Conservation (phyloP, 106 monocot genomes). For the Amphibolis antarctica region DNA sequence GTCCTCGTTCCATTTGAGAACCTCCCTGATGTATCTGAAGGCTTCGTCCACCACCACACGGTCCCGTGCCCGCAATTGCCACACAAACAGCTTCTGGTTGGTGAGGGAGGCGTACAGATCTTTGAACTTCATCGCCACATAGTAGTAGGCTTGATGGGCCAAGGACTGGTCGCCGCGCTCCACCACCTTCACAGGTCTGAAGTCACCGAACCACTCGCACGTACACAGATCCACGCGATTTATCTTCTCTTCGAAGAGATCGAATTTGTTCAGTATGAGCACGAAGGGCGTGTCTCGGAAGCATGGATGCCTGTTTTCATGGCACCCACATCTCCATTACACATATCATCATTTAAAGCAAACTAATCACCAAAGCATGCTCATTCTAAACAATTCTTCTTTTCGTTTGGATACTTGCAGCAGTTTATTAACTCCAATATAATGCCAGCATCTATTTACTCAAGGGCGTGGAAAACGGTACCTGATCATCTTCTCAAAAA, state of each 20-base stretch:
- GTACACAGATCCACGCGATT: conserved; percentile 23
- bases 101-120: conserved; percentile 57
- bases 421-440: too few relatives aligned
- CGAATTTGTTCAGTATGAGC: conserved; percentile 53
- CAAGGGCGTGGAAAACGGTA: conserved; percentile 17
- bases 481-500: conserved; percentile 79
- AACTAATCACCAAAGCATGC: not conserved
- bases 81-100: conserved; percentile 62
- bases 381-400: too few relatives aligned
- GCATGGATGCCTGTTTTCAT: conserved; percentile 57
- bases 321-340: not conserved
- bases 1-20: conserved; percentile 77
- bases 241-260: conserved; percentile 81
- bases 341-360: not conserved
- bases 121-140: conserved; percentile 81
- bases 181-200: conserved; percentile 51
- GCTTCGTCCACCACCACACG: conserved; percentile 54
- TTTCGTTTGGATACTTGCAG: too few relatives aligned
- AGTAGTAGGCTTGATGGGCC: conserved; percentile 78
- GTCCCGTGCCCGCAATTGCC: conserved; percentile 59
- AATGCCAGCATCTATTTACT: too few relatives aligned
- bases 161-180: conserved; percentile 51
- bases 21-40: conserved; percentile 85
- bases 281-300: conserved; percentile 59
- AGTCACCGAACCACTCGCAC: conserved; percentile 83